Base-by-base conservation (phyloP, 2,329 filamentous ascomycete species). In the Eutypella sp. region DNA sequence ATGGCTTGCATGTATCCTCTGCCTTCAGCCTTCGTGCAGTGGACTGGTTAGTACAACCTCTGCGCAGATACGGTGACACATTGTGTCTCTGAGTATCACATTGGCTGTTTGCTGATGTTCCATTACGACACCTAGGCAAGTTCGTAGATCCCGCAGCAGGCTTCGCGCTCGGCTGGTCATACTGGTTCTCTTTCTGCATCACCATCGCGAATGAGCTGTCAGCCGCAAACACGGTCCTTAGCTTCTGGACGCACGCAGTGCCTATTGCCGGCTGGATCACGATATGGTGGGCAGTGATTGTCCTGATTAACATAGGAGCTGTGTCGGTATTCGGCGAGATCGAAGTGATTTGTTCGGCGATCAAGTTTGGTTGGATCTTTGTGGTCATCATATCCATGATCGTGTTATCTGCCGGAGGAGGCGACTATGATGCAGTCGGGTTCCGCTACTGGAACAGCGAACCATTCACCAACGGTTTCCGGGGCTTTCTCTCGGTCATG, bases 401-500 rank as follows among this genome's bases (percentile, higher is more conserved):
- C 54, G 65, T 72, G 39, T 63, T 72, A 29, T 69, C 68, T 10
- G 70, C 70, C n/a, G 70, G 70, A 7, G 69, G 69, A 8, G 69
- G 63, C 2, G 66, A 33, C 11, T 53, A 70, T 22, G 61, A 60
- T 16, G 54, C 67, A 2, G 65, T 70, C 2, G 71, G 71, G 1
- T 73, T 73, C 58, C 59, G 64, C 4, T 73, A 73, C 57, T 73
- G 71, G 71, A 66, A 69, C 50, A 48, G 56, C 9, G 58, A 56
- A 34, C 58, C 68, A 7, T 72, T 72, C 49, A 69, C 62, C 2
- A 59, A 74, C 47, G 69, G 69, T 41, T 71, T 73, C 62, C 71
- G 69, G 47, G 70, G 70, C 3, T 75, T 81, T 57, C 78, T 78
- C 54, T 67, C 69, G 13, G 75, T 80, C n/a, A 73, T 81, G 53